Base-by-base conservation (phyloP, 306 rosid species). In the Vigna angularis region DNA sequence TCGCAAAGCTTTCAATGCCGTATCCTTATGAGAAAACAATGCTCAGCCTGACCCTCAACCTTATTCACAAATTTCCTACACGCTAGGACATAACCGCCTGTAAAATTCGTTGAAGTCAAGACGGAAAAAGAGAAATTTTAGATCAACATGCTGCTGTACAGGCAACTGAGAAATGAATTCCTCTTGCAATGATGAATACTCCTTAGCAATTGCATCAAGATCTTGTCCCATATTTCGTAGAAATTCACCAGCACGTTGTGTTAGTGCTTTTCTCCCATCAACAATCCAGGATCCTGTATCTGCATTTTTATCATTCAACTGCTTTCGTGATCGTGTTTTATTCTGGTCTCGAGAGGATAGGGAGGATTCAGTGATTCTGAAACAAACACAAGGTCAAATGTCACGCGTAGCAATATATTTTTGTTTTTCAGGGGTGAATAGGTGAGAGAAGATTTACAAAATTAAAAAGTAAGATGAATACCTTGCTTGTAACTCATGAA, bases 81-180 rank as follows among this genome's bases (percentile, higher is more conserved):
- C 57, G 86, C 79, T 85, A 72, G 90, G 90, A 82, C 50, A 83
- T 75, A 87, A 56, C 84, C 90, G 90, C 64, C 91, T 83, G 78
- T 95, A 93, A 86, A 91, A 95, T 68, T 95, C 97, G 9, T 90
- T 95, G 85, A 91, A 95, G 85, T 95, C 98, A 72, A 95, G 99
- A 72, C 98, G 93, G 87, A 95, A 95, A 73, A 91, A 84, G 65
- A 95, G 99, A 85, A 95, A 95, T 84, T 95, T 95, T 28, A 95
- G 87, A 86, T 95, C 99, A 71, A 95, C 94, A 84, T 95, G 99
- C 70, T 88, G 93, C 89, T 95, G 99, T 66, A 93, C 82, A 58
- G 99, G 99, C 86, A 93, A 84, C 90, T 93, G 97, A 67, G 97
- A 89, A 70, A 95, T 89, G 88, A 95, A 95, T 66, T 82, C 91